Base-by-base conservation (phyloP, 331 rosid genomes). In the Acacia concinna region DNA sequence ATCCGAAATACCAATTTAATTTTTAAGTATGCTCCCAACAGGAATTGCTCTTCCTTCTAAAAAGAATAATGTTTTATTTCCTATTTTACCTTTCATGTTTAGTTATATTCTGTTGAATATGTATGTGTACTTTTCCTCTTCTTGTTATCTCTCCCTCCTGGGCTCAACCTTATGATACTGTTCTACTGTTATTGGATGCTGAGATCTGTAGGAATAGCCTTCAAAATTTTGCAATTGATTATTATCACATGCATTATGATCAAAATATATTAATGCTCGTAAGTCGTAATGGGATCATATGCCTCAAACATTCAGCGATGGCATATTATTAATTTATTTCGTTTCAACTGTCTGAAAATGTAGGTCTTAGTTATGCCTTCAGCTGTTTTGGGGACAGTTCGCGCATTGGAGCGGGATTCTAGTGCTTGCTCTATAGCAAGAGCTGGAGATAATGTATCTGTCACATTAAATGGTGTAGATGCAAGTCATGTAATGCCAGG, bases 351-450 rank as follows among this genome's bases (percentile, higher is more conserved):
- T 56, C 37, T 59, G 43, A 70, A 76, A 77, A 63, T 82, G 23
- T 80, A 96, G 99, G 97, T 93, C 80, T 84, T 96, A 68, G 90
- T 96, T 77, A 88, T 93, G 98, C 99, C 99, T 77, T 88, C 92
- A 21, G 94, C 96, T 75, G 89, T 80, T 34, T 69, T 86, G 57
- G 98, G 97, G 68, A 91, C 94, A 3, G 92, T 93, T 37, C 99
- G 96, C 18, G 68, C 88, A 37, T 78, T 96, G 81, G 97, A 93
- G 82, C 90, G 99, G 13, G 92, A 93, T 82, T 91, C 98, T 73
- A 90, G 82, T 74, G 82, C 85, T 27, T 93, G 99, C 80, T 23
- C 89, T 11, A 75, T 88, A 66, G 99, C 94, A 25, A 90, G 99
- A 87, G 94, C 99, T 57, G 99, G 99, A 43, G 99, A 96, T 83